Evolutionary conservation across 805 yeast species (phyloP).

Genomic region (Dipodascopsis tothii): DNA sequence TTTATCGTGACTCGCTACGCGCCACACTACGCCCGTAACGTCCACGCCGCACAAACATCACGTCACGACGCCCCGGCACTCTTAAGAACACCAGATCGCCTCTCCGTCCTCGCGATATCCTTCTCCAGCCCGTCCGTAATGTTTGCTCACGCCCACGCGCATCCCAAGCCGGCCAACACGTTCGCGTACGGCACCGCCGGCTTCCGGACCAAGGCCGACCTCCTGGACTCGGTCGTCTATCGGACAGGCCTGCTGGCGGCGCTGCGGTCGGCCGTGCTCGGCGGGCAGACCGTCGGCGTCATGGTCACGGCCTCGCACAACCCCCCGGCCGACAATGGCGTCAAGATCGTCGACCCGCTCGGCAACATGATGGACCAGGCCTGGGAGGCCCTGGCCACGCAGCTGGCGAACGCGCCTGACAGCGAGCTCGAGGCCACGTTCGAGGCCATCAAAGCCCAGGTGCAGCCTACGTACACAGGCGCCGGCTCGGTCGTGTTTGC

Average conservation of each 20-base stretch:
- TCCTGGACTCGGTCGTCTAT: slow-evolving; percentile 72
- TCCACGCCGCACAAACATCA: too few species aligned
- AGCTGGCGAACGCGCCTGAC: slow-evolving; percentile 57
- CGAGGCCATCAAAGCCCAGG: slow-evolving; percentile 37
- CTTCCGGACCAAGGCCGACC: slow-evolving; percentile 65
- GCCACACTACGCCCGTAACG: too few species aligned
- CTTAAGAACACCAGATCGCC: too few species aligned
- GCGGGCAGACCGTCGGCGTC: slow-evolving; percentile 74
- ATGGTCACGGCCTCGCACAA: slow-evolving; percentile 64
- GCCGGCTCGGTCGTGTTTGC: slow-evolving; percentile 57
- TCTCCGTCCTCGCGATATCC: too few species aligned
- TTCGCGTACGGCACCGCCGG: slow-evolving; percentile 96
- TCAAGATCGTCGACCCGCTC: slow-evolving; percentile 83
- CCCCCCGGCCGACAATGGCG: slow-evolving; percentile 73
- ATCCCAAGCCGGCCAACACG: slow-evolving; percentile 3
- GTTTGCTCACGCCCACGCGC: background rate
- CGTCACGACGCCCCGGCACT: too few species aligned
- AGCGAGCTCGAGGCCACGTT: slow-evolving; percentile 28
- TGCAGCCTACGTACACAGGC: slow-evolving; percentile 30
- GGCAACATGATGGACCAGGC: slow-evolving; percentile 79
- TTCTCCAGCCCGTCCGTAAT: too few species aligned
- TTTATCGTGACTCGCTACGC: too few species aligned
- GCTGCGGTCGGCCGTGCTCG: slow-evolving; percentile 64
- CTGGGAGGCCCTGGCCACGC: slow-evolving; percentile 82
- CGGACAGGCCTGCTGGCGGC: slow-evolving; percentile 78